Evolutionary conservation across 2,329 filamentous ascomycete species (phyloP).

Genomic region (Dactylellina drechsleri): DNA sequence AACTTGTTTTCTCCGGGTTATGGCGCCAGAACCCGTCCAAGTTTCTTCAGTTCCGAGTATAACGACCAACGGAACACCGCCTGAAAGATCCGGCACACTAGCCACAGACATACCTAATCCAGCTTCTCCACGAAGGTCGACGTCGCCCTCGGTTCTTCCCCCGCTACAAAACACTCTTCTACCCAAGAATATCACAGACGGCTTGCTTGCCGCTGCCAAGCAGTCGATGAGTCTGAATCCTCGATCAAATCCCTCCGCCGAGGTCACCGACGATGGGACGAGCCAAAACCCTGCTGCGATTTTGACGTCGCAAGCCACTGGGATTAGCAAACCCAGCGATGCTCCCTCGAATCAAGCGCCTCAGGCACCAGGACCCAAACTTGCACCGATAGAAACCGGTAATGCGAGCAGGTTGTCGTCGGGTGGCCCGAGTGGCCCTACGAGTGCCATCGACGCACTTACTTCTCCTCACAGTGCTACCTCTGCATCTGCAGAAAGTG

Average conservation of each 20-base stretch:
- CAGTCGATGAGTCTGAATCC: conserved; percentile 45
- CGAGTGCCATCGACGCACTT: conserved; percentile 41
- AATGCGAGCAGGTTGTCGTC: conserved; percentile 34
- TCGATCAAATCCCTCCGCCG: conserved; percentile 20
- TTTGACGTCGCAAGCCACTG: conserved; percentile 35
- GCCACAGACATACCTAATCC: conserved; percentile 48
- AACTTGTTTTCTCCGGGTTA: conserved; percentile 30
- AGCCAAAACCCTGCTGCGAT: conserved; percentile 52
- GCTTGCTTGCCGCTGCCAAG: conserved; percentile 22
- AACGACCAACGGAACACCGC: conserved; percentile 54
- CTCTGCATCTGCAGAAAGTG: conserved; percentile 49
- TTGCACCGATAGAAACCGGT: conserved; percentile 49
- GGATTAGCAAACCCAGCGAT: conserved; percentile 39
- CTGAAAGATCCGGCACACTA: conserved; percentile 50
- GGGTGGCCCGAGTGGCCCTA: conserved; percentile 35
- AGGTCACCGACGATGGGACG: conserved; percentile 37
- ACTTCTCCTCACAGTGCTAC: conserved; percentile 48
- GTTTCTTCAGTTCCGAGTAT: conserved; percentile 52
- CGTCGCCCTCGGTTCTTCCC: conserved; percentile 45
- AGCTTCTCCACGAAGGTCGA: conserved; percentile 51
- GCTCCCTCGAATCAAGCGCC: conserved; percentile 34
- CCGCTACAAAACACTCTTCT: conserved; percentile 41
- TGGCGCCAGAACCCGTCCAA: conserved; percentile 54
- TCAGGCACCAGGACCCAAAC: conserved; percentile 48
- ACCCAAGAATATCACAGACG: conserved; percentile 36